Percentiles rank a stretch among this genome's conserved stretches.
Evolutionary conservation across 2,329 filamentous ascomycete species (phyloP).

Genomic region (Laburnicola sp.): DNA sequence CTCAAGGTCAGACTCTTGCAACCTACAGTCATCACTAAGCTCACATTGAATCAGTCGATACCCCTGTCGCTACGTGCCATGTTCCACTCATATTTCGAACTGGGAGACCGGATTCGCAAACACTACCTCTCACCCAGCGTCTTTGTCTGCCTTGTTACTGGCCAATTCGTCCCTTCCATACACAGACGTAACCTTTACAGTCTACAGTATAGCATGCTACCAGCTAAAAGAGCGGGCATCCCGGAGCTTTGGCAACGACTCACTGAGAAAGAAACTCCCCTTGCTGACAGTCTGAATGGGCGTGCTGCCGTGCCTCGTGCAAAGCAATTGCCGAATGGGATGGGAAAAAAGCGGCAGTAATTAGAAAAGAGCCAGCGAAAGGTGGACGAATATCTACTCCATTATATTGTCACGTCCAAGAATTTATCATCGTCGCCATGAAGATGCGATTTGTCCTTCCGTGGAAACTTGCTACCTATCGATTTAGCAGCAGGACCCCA

Average conservation of each 20-base stretch:
- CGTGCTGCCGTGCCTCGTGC: slow-evolving; percentile 2
- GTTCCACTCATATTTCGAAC: slow-evolving; percentile 97
- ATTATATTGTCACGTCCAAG: no score
- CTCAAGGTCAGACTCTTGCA: slow-evolving; percentile 65
- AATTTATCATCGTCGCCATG: no score
- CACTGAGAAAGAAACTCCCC: slow-evolving; percentile 20
- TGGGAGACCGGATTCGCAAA: slow-evolving; percentile 86
- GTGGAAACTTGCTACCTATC: background rate
- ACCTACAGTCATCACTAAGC: background rate
- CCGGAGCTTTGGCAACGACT: slow-evolving; percentile 82
- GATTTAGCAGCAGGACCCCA: background rate
- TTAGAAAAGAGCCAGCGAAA: background rate
- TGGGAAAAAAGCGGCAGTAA: background rate
- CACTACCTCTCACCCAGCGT: slow-evolving; percentile 92
- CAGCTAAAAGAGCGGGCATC: slow-evolving; percentile 76
- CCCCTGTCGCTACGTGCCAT: slow-evolving; percentile 89
- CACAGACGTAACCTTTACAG: slow-evolving; percentile 94
- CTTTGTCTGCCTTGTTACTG: slow-evolving; percentile 82
- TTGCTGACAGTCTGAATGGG: background rate
- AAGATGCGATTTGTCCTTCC: background rate
- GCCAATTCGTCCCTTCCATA: slow-evolving; percentile 91
- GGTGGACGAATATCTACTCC: no score
- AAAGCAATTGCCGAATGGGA: slow-evolving; percentile 5
- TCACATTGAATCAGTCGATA: slow-evolving; percentile 59
- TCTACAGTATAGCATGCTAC: slow-evolving; percentile 97